Conservation (phyloP, 2,329 filamentous ascomycete genomes). For the Fusarium pseudocircinatum region DNA sequence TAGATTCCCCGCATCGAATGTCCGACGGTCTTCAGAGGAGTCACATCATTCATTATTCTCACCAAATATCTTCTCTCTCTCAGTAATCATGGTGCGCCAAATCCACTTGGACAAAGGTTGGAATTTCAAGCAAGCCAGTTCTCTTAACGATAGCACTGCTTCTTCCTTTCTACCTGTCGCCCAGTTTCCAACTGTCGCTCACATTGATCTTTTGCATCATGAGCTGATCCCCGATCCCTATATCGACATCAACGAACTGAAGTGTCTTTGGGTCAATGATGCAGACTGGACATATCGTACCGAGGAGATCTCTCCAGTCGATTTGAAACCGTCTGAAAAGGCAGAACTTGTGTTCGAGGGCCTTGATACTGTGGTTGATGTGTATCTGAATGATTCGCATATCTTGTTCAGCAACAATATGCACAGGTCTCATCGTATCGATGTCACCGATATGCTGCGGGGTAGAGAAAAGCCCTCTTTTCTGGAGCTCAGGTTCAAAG, state of each 20-base stretch:
- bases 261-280: slow-evolving; percentile 13
- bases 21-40: not conserved
- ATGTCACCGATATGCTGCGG: not conserved
- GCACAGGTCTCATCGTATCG: not conserved
- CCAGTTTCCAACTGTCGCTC: not conserved
- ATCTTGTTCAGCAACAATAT: slow-evolving; percentile 6
- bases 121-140: not conserved
- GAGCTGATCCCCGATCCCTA: not conserved
- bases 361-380: not conserved
- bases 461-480: fast-evolving
- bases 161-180: not conserved
- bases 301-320: fast-evolving
- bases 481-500: not conserved
- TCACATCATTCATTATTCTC: fast-evolving
- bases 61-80: fast-evolving
- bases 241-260: not conserved
- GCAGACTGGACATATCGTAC: not conserved
- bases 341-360: not conserved
- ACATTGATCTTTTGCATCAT: not conserved
- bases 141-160: not conserved
- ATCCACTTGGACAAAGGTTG: not conserved
- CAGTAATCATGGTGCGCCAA: not conserved
- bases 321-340: fast-evolving
- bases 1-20: not conserved
- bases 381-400: not conserved